A percentile compares a stretch with the other conserved stretches of the same genome.
Conservation (phyloP, 345 rosid genomes). For the Salix arbutifolia region DNA sequence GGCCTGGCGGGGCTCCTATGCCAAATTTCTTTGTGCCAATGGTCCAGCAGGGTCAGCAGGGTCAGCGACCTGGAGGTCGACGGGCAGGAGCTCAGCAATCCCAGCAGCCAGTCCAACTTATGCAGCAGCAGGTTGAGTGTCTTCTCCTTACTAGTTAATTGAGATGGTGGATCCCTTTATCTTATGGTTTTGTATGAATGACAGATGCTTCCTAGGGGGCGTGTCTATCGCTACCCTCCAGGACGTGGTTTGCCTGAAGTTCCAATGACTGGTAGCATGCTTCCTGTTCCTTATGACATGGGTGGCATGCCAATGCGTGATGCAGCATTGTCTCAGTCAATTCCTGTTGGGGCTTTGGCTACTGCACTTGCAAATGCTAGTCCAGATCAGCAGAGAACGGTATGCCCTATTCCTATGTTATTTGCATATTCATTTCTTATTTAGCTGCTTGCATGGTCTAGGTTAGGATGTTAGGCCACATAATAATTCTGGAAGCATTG, state of each 20-base stretch:
- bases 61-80: slow-evolving; percentile 80
- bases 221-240: slow-evolving; percentile 65
- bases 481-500: not conserved
- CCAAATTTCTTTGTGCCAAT: slow-evolving; percentile 81
- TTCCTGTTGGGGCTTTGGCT: slow-evolving; percentile 84
- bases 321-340: slow-evolving; percentile 49
- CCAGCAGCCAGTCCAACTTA: slow-evolving; percentile 72
- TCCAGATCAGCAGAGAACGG: slow-evolving; percentile 89
- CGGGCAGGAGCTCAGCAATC: slow-evolving; percentile 64
- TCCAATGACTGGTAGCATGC: slow-evolving; percentile 64
- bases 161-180: not conserved
- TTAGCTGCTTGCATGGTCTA: not conserved
- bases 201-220: slow-evolving; percentile 84
- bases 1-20: slow-evolving; percentile 72
- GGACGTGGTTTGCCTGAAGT: slow-evolving; percentile 78
- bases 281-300: slow-evolving; percentile 67
- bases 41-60: slow-evolving; percentile 90
- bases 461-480: not conserved
- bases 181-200: not conserved
- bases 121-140: slow-evolving; percentile 71
- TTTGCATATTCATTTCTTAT: not conserved
- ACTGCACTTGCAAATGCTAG: slow-evolving; percentile 79
- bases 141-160: not conserved
- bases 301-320: slow-evolving; percentile 61
- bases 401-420: slow-evolving; percentile 24